Evolutionary conservation across 371 early-diverging fungal species (phyloP).

Genomic region (Haplosporangium sp.): DNA sequence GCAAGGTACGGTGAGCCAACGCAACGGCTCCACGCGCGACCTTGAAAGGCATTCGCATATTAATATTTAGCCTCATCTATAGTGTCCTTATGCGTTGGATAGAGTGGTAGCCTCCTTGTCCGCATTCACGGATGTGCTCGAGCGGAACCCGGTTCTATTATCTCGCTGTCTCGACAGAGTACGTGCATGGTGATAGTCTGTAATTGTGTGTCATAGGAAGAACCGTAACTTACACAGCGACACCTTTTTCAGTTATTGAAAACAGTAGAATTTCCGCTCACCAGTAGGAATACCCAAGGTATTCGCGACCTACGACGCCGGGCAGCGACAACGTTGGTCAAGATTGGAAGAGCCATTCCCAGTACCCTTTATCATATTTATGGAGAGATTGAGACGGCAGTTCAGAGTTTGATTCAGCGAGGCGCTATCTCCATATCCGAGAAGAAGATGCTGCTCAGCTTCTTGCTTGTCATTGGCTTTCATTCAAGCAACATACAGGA

Average conservation of each 20-base stretch:
- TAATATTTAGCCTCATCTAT: background rate
- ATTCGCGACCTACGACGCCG: constrained; percentile 53
- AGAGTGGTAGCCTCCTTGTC: constrained; percentile 28
- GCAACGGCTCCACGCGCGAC: too few species aligned
- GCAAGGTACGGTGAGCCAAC: too few species aligned
- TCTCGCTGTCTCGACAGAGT: constrained; percentile 60
- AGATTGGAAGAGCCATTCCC: constrained; percentile 62
- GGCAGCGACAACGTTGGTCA: constrained; percentile 58
- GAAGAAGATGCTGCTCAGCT: constrained; percentile 54
- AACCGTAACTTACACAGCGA: too few species aligned
- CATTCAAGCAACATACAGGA: constrained; percentile 20
- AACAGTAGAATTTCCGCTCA: constrained; percentile 29
- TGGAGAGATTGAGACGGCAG: constrained; percentile 43
- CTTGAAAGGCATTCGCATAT: background rate
- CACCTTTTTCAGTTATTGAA: constrained; percentile 34
- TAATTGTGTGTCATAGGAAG: background rate
- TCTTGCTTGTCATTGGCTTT: constrained; percentile 57
- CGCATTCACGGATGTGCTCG: constrained; percentile 47
- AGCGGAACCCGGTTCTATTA: constrained; percentile 36
- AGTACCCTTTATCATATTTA: constrained; percentile 55
- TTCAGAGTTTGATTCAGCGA: constrained; percentile 34
- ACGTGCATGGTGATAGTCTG: too few species aligned
- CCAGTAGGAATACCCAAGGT: background rate
- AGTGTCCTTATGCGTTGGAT: constrained; percentile 30
- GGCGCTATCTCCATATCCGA: constrained; percentile 36